Percentiles rank a stretch among this genome's conserved stretches.
Evolutionary conservation across 805 yeast genomes (phyloP).

Genomic region (Kregervanrija fluxuum): DNA sequence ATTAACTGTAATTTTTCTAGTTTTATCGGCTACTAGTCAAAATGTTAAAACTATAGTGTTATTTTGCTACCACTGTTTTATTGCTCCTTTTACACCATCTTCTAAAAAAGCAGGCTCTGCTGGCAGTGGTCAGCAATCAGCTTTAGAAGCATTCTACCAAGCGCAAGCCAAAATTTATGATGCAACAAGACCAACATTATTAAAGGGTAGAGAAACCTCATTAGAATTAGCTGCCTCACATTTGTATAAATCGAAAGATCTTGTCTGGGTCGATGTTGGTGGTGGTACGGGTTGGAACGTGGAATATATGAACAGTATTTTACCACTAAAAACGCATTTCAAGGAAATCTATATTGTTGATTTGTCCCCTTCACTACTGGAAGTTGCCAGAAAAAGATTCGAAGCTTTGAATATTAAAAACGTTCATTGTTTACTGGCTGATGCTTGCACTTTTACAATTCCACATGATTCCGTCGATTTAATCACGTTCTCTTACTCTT

Average conservation of each 20-base stretch:
- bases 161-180: constrained; percentile 76
- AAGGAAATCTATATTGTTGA: constrained; percentile 67
- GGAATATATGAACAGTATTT: constrained; percentile 59
- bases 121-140: constrained; percentile 45
- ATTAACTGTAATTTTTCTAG: neutral
- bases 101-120: constrained; percentile 20
- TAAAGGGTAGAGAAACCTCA: constrained; percentile 67
- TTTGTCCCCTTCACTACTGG: constrained; percentile 69
- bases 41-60: constrained; percentile 16
- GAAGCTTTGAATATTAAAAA: constrained; percentile 41
- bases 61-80: constrained; percentile 46
- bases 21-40: constrained; percentile 6
- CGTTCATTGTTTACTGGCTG: constrained; percentile 64
- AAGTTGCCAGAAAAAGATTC: constrained; percentile 58
- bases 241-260: constrained; percentile 32
- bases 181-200: constrained; percentile 54
- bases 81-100: constrained; percentile 46
- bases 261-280: constrained; percentile 76
- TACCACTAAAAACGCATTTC: constrained; percentile 43
- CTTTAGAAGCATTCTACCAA: constrained; percentile 63
- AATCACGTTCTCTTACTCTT: constrained; percentile 71
- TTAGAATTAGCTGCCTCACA: constrained; percentile 54
- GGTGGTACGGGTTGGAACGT: constrained; percentile 85
- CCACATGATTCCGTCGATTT: constrained; percentile 52
- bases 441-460: constrained; percentile 64